Evolutionary conservation across 345 rosid genomes (phyloP).

Genomic region (Euphorbia peplus): DNA sequence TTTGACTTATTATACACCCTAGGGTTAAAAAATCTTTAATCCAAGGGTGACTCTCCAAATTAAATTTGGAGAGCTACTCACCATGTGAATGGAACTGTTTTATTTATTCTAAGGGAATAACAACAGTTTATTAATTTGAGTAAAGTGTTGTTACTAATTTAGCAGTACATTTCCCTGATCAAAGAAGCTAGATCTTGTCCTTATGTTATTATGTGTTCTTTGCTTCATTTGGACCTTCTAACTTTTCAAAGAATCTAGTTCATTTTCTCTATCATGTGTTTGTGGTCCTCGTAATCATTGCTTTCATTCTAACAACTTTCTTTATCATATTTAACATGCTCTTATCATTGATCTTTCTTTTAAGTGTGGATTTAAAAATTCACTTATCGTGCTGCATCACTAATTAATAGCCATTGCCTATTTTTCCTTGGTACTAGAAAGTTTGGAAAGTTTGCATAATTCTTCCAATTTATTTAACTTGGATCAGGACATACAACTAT

Average conservation of each 20-base stretch:
- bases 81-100: too few relatives aligned
- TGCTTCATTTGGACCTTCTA: not conserved
- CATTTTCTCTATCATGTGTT: not conserved
- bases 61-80: too few relatives aligned
- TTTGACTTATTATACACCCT: too few relatives aligned
- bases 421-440: too few relatives aligned
- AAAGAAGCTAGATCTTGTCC: not conserved
- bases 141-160: not conserved
- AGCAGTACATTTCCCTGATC: not conserved
- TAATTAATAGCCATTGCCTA: not conserved
- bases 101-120: too few relatives aligned
- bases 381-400: too few relatives aligned
- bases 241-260: not conserved
- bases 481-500: not conserved
- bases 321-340: not conserved
- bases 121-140: not conserved
- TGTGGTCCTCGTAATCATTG: not conserved
- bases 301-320: not conserved
- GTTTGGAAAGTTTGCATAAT: not conserved
- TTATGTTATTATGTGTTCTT: not conserved
- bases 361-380: not conserved
- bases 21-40: too few relatives aligned
- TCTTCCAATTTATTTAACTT: not conserved
- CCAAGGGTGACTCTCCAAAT: too few relatives aligned
- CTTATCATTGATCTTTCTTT: too few relatives aligned